phyloP scores from a whole-genome alignment of 805 yeast species.

The Schizosaccharomyces cryophilus region DNA sequence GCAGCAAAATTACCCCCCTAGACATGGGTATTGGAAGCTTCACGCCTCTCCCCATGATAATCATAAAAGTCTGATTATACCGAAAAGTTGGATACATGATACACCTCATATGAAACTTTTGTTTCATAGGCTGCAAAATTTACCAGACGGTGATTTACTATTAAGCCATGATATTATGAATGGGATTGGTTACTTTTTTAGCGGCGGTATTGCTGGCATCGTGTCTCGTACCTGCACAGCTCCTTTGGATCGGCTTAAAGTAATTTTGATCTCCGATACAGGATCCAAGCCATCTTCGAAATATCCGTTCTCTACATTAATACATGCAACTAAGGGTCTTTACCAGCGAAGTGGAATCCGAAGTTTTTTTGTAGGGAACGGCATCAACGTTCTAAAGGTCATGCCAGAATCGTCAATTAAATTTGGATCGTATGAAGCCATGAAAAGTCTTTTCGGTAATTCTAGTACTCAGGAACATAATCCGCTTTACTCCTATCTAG shows the following conservation, averaged over 20 bases:
- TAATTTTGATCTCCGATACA: conserved; percentile 75
- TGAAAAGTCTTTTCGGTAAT: conserved; percentile 41
- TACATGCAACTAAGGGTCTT: conserved; percentile 55
- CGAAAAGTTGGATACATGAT: neutral
- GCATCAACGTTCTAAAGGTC: conserved; percentile 73
- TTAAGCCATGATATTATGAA: conserved; percentile 51
- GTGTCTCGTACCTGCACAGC: conserved; percentile 91
- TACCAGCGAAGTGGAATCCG: conserved; percentile 73
- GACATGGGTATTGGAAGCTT: neutral
- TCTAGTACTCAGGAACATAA: conserved; percentile 15
- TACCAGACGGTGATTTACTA: conserved; percentile 82
- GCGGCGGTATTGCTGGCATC: conserved; percentile 91
- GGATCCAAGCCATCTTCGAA: conserved; percentile 6
- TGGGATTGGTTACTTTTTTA: conserved; percentile 75
- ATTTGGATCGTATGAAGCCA: conserved; percentile 81
- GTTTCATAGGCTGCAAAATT: conserved; percentile 27
- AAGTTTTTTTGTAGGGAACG: conserved; percentile 69
- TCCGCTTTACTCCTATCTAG: conserved; percentile 53
- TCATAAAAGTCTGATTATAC: neutral
- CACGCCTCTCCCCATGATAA: neutral
- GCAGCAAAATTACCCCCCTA: neutral
- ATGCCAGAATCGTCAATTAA: conserved; percentile 95
- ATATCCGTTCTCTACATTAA: conserved; percentile 23
- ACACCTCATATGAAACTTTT: neutral
- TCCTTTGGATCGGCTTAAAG: conserved; percentile 78